Conservation (phyloP, 1,284 basidiomycete genomes). For the Termitomyces sp. region DNA sequence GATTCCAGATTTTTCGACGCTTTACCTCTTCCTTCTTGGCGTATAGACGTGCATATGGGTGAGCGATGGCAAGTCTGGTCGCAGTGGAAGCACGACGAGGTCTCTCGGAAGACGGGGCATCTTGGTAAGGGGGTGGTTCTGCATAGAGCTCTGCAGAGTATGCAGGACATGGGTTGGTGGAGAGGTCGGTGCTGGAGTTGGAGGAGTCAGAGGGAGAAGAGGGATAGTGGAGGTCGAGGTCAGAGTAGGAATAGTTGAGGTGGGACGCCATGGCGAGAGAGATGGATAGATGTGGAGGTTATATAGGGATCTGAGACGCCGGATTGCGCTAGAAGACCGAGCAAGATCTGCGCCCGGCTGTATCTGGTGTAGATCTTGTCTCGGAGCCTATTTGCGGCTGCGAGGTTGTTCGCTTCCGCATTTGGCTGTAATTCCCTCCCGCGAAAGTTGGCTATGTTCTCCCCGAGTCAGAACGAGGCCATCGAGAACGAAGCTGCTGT, state of each 20-base stretch:
- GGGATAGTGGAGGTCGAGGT: constrained; percentile 10
- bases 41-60: constrained; percentile 61
- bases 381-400: constrained; percentile 6
- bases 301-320: constrained; percentile 5
- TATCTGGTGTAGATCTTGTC: constrained; percentile 5
- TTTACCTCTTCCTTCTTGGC: constrained; percentile 59
- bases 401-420: not conserved
- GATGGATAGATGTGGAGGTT: not conserved
- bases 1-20: constrained; percentile 69
- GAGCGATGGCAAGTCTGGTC: constrained; percentile 37
- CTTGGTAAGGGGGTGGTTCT: constrained; percentile 4
- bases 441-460: not conserved
- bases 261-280: constrained; percentile 5
- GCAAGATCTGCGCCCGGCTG: constrained; percentile 2
- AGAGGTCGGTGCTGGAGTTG: constrained; percentile 1
- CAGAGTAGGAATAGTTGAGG: constrained; percentile 4
- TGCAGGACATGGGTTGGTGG: not conserved
- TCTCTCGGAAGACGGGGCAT: not conserved
- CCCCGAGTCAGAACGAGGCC: not conserved
- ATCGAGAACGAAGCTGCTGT: no score
- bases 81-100: constrained; percentile 2
- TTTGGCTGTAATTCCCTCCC: not conserved
- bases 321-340: not conserved
- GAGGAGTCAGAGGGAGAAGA: constrained; percentile 14
- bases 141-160: constrained; percentile 1